Base-by-base conservation (phyloP, 2,329 filamentous ascomycete species). In the Cladosporium sphaerospermum region DNA sequence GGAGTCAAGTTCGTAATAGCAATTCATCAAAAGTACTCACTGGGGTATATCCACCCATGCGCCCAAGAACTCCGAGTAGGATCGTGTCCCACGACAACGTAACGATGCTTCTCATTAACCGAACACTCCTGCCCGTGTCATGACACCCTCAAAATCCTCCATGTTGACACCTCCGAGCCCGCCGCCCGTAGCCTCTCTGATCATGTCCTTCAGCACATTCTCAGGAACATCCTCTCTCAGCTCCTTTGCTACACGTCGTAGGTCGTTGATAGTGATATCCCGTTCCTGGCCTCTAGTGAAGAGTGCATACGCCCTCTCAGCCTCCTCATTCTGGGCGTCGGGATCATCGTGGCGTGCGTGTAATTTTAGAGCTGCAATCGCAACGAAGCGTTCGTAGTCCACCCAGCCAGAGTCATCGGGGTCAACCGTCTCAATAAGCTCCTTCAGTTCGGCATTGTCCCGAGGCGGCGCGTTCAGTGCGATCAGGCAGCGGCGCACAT, bases 181-280 rank as follows among this genome's bases (percentile, higher is more conserved):
- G 1, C 88, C 89, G 2, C 88, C 88, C 69, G 95, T 96, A 45
- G 92, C 93, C 76, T 97, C 92, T 45, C 90, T 75, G 54, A 99
- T 86, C 93, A 99, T 99, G 74, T 96, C 90, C 73, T 82, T 83
- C 65, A 99, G 73, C 65, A 95, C 72, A 45, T 89, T 85, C 63
- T 97, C 93, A 55, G 82, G 81, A 19, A 95, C 84, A 48, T 84
- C 89, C 71, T 96, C 89, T 71, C 89, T 88, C 62, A 99, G 73
- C 62, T 89, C 81, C 61, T 81, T 83, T 40, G 91, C 90, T 51
- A 96, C 85, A 63, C 86, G 78, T 65, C 82, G 81, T 66, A 99
- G 72, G 71, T 95, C 86, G 13, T 79, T 79, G 28, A 97, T 64
- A 2, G 87, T 93, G 60, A 99, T 95, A n/a, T 81, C 81, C 2